Evolutionary conservation across 495 filamentous ascomycete species (phyloP), one percentile per base, ranked within the genome.

Genomic region (Penicillium canescens): DNA sequence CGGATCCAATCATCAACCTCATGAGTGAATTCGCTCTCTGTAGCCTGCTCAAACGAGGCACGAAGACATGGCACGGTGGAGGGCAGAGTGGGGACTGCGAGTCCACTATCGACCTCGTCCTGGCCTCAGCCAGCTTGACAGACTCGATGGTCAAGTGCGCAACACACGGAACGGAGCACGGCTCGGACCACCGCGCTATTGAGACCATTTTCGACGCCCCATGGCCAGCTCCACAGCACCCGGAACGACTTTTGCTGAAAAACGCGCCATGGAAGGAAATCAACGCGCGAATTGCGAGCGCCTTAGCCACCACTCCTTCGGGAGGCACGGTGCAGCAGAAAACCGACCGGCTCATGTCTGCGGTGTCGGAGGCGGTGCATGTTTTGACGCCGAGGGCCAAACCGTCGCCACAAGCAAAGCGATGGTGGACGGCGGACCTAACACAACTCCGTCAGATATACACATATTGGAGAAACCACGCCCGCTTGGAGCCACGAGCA

Each of bases 111-210:
- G 59, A 71, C 43, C 50, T 71, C 37, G 52, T 62, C 24, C 54
- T 69, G 3, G 59, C 57, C 33, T 66, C 60, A 13, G 46, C 57
- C 2, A 55, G 56, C 16, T 39, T 69, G 23, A 46, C 52, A 26
- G 54, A 46, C 21, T 42, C 41, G 1, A 52, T 60, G 51, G 33
- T 57, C 10, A 71, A 67, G 42, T 73, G 59, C 59, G 51, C 45
- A 12, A 42, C 69, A 43, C 57, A 48, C 31, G 48, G 43, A 46
- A 62, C 59, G n/a, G 65, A 69, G 41, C 59, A 74, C 55, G 60
- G 67, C 18, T 74, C 70, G 12, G 68, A 74, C 37, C 61, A 71
- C 49, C 10, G 49, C 39, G 46, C 69, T 10, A 70, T 74, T 56
- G 45, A 63, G 46, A 64, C 62, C 10, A 55, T 59, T 13, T 62